These are phyloP conservation scores for Epichloe sibirici DNA, from an alignment of 2,329 filamentous ascomycete genomes.

Conservation along the genomic window DNA sequence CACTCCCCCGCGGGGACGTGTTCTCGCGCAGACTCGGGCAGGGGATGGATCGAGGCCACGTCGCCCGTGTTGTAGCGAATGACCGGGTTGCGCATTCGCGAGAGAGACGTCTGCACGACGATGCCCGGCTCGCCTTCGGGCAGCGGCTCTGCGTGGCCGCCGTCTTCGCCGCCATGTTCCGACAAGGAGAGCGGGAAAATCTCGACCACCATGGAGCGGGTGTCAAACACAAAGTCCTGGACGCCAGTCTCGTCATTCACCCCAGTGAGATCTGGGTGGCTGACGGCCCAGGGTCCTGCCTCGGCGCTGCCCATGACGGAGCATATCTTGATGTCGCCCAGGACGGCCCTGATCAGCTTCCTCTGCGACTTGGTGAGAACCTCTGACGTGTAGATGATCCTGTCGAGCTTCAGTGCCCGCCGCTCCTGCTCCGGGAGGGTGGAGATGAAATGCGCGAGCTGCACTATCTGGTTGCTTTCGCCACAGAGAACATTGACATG, in stretches of 20 bases:
- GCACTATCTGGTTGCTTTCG: conserved; percentile 25
- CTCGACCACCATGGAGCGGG: conserved; percentile 23
- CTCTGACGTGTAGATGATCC: conserved; percentile 34
- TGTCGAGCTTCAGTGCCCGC: conserved; percentile 19
- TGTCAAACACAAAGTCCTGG: conserved; percentile 27
- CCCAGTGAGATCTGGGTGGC: conserved; percentile 17
- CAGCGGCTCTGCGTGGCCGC: not conserved
- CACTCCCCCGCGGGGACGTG: conserved; percentile 11
- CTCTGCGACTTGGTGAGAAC: conserved; percentile 21
- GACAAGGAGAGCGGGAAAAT: conserved; percentile 17
- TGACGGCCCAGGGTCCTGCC: conserved; percentile 26
- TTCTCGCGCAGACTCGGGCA: conserved; percentile 12
- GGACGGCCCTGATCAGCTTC: conserved; percentile 15
- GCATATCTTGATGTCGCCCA: conserved; percentile 23
- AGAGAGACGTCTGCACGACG: conserved; percentile 28
- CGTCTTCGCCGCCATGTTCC: conserved; percentile 4
- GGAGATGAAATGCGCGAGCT: conserved; percentile 23
- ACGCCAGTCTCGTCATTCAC: conserved; percentile 1
- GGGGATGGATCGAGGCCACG: conserved; percentile 24
- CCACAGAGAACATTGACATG: conserved; percentile 25
- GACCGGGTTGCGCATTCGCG: conserved; percentile 28
- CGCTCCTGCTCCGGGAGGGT: conserved; percentile 11
- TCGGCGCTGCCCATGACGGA: conserved; percentile 31
- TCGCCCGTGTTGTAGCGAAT: conserved; percentile 31
- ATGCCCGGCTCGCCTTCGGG: conserved; percentile 21